Conservation (phyloP, 176 grass and related monocot genomes). For the Avena atlantica region DNA sequence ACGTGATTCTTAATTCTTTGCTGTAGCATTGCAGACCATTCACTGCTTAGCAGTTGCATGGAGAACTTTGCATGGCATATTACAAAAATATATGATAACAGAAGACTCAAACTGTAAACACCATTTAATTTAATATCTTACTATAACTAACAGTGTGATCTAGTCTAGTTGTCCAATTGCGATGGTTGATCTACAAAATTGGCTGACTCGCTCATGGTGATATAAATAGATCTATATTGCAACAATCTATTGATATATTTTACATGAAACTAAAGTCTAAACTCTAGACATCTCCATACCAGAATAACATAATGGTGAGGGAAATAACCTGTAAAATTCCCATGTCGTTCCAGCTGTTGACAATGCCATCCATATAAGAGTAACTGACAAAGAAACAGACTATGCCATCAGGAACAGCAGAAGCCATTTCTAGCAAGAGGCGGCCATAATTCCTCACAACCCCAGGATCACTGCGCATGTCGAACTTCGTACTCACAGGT, state of each 20-base stretch:
- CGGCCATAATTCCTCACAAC: constrained; percentile 96
- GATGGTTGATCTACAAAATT: neutral
- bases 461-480: constrained; percentile 95
- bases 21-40: neutral
- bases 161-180: constrained; percentile 9
- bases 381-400: constrained; percentile 99
- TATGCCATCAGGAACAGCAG: constrained; percentile 91
- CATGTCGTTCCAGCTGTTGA: constrained; percentile 98
- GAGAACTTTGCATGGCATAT: neutral
- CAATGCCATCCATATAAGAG: constrained; percentile 99
- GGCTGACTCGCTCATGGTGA: neutral
- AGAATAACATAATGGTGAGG: constrained; percentile 15
- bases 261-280: constrained; percentile 9
- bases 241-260: neutral
- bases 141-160: neutral
- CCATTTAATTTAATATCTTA: constrained; percentile 24
- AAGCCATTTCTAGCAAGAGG: constrained; percentile 91
- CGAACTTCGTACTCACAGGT: constrained; percentile 93
- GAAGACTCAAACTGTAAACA: constrained; percentile 35
- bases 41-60: neutral
- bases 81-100: constrained; percentile 19
- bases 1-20: neutral
- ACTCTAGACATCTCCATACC: constrained; percentile 14
- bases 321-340: constrained; percentile 89
- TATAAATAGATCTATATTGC: neutral